Evolutionary conservation across 129 eudicot genomes (phyloP), one percentile per base, ranked within the genome.

Genomic region (Pulicaria dysenterica): DNA sequence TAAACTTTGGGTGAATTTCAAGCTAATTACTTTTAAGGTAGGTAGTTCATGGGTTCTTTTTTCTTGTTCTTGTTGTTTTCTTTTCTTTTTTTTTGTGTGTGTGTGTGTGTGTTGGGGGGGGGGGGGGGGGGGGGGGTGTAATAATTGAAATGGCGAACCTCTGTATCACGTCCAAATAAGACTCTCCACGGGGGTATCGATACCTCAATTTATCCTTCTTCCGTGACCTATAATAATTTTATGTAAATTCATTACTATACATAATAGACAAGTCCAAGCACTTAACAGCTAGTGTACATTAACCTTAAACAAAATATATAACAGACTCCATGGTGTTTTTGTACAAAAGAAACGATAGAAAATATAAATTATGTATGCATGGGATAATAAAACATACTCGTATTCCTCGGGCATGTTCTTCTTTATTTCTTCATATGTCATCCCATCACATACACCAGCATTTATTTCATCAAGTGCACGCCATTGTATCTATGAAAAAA

Each of bases 391-490:
- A 62, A 59, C 83, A 58, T 95, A 95, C 99, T 83, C 91, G 38
- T 88, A 95, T 80, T 90, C 99, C 42, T 90, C 99, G 3, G 99
- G 94, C 96, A 95, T 95, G 70, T 90, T 95, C 78, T 86, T 95
- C 81, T 90, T 90, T 80, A 95, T 90, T 79, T 95, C 99, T 70
- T 88, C 97, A 72, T 95, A 95, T 17, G 96, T 88, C 99, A 95
- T 90, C 75, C 97, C 99, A 75, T 95, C 99, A 76, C 94, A 95
- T 31, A 86, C 97, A 72, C 99, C 99, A 13, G 99, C 93, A 86
- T 95, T 95, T 74, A 95, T 90, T 77, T 95, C 99, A 76, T 94
- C 99, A 83, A 95, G 96, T 69, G 97, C 97, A 68, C 96, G 97
- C 99, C 99, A 95, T 85, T 95, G 99, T 86, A 95, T 70, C 99